Evolutionary conservation across 2,329 filamentous ascomycete species (phyloP), one percentile per base, ranked within the genome.

Genomic region (Blastomyces percursus): DNA sequence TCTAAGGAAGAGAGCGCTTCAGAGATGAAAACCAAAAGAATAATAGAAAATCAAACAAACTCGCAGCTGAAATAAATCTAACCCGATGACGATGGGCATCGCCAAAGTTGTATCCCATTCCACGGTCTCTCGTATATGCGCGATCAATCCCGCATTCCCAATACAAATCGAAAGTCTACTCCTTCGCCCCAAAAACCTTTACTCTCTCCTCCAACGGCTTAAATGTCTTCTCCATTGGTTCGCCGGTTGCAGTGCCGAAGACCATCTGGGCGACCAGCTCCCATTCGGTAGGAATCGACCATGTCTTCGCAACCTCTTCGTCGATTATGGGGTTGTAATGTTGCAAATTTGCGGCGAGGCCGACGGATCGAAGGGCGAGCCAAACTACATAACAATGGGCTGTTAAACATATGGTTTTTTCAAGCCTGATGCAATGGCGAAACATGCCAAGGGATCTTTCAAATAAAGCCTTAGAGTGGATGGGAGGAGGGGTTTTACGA

Each of bases 251-350:
- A 66, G 72, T 72, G 67, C 90, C 90, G 76, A 96, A 94, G 70
- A 96, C 91, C 67, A 96, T 80, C 82, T 96, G 90, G 30, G 89
- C 87, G 72, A 87, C 84, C 67, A 96, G 82, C 71, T 84, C 84
- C 91, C 91, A 96, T 69, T 82, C 82, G 21, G 77, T 71, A 52
- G 89, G 88, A 40, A 96, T 69, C 63, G 82, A 81, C 88, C 90
- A 96, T 69, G 84, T 79, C 65, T 79, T 79, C 54, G 82, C 77
- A 61, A 91, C 87, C 78, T 86, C 84, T 67, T 82, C 80, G 77
- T 96, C 88, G 69, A 95, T 84, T 63, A 96, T 76, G 24, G 91
- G 91, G 83, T 91, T 94, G 82, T 96, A 96, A 80, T 96, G 91
- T 82, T 96, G 91, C 61, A 96, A 82, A 81, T 92, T 96, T 73